Evolutionary conservation across 495 filamentous ascomycete genomes (phyloP), one percentile per base, ranked within the genome.

Genomic region (Podospora anserina): DNA sequence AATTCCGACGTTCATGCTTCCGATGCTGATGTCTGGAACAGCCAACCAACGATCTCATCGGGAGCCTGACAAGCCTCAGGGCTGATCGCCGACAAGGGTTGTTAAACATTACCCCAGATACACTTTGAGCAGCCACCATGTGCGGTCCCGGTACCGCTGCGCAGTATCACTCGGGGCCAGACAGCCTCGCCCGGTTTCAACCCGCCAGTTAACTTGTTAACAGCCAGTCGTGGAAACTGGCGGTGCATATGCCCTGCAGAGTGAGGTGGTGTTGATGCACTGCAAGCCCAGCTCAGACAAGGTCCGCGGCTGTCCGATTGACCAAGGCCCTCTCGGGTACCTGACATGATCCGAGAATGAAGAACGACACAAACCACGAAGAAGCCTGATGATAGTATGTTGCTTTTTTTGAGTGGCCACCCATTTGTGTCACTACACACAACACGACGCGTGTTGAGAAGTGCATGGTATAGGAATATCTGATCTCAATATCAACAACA

Each of bases 31-130:
- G 32, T 63, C 61, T 44, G 61, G 61, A 49, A 49, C 65, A 61
- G 65, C 65, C 65, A 67, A 67, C 65, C 65, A 63, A 15, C 19
- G 61, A 63, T 63, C 28, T 44, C 9, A 32, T 32, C 61, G 1
- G 59, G 13, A 61, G 4, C 20, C 15, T 44, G 4, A 11, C 16
- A 19, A 63, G 26, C 63, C 66, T 61, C 57, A 39, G 18, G 66
- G 61, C 64, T 69, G 70, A 71, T 71, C 70, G 66, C 64, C 70
- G 64, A 65, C 66, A 59, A 66, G 69, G 69, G 65, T 58, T 30
- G 19, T 44, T 23, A 49, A 16, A 49, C 39, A 49, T 49, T 49
- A 49, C 39, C 39, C 39, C 39, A 49, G 39, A 49, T 49, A 49
- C 39, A 18, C 9, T 49, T 49, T 13, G 0, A 13, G 39, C 39